phyloP scores from a whole-genome alignment of 352 stramenopile species.

The Phytophthora foliorum region DNA sequence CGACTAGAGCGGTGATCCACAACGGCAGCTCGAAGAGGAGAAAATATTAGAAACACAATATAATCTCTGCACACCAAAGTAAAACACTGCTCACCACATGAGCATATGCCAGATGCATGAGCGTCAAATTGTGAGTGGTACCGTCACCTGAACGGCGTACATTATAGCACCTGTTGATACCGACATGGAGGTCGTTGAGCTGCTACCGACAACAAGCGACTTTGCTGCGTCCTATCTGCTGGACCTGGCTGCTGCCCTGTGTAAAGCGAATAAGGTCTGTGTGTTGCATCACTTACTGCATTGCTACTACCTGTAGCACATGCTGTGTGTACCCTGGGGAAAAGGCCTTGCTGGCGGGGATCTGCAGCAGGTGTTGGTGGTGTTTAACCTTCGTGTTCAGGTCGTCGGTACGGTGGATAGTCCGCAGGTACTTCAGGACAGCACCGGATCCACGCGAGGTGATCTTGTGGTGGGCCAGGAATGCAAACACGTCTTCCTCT shows the following conservation, averaged over 20 bases:
- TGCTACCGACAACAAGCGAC: too few species aligned
- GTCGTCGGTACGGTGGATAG: not conserved
- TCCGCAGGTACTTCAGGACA: conserved; percentile 20
- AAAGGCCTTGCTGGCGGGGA: not conserved
- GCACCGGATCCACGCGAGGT: conserved; percentile 1
- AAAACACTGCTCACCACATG: too few species aligned
- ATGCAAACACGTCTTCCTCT: conserved; percentile 3
- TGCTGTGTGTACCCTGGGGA: not conserved
- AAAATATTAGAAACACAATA: too few species aligned
- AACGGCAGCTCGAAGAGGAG: too few species aligned
- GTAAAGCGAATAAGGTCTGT: not conserved
- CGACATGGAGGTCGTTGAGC: not conserved
- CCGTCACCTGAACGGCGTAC: too few species aligned
- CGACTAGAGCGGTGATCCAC: too few species aligned
- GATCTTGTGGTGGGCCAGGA: conserved; percentile 6
- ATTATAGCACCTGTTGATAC: too few species aligned
- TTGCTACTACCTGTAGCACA: not conserved
- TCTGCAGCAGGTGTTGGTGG: not conserved
- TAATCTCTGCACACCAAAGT: too few species aligned
- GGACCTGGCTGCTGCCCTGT: not conserved
- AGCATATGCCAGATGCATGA: too few species aligned
- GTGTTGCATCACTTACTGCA: not conserved
- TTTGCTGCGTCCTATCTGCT: not conserved
- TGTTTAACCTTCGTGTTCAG: not conserved
- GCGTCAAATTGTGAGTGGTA: too few species aligned